Percentiles rank a stretch among this genome's conserved stretches.
These are phyloP conservation scores for Zoysia japonica DNA, from an alignment of 176 grass and related monocot genomes.

Conservation along the genomic window DNA sequence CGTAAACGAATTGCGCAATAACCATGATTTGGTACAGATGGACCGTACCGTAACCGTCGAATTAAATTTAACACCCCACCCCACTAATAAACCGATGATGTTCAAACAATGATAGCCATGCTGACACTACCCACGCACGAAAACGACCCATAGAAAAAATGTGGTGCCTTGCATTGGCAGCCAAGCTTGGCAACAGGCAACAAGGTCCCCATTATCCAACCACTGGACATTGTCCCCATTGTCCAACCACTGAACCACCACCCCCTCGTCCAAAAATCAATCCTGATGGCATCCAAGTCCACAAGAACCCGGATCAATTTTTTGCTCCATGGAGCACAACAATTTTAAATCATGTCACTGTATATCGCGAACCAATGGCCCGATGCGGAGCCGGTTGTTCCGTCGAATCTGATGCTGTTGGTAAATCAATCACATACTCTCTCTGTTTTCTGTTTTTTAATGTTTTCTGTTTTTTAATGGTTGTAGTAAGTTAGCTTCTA, in stretches of 20 bases:
- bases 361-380: background rate
- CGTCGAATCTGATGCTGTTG: background rate
- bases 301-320: background rate
- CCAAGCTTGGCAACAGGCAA: conserved; percentile 12
- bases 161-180: conserved; percentile 8
- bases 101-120: background rate
- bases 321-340: background rate
- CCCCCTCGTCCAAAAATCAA: conserved; percentile 15
- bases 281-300: background rate
- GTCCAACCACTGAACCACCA: background rate
- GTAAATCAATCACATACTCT: background rate
- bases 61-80: background rate
- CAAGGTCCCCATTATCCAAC: conserved; percentile 18
- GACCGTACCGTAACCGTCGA: background rate
- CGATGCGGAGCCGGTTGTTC: background rate
- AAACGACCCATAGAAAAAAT: background rate
- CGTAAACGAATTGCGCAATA: background rate
- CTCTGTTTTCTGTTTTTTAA: too few species aligned
- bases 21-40: background rate
- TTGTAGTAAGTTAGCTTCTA: too few species aligned
- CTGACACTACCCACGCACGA: conserved; percentile 10
- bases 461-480: too few species aligned
- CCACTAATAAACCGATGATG: background rate
- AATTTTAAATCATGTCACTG: background rate
- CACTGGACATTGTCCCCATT: conserved; percentile 6